Base-by-base conservation (phyloP, 225 moss, liverwort and hornwort species). In the Polytrichum formosum region DNA sequence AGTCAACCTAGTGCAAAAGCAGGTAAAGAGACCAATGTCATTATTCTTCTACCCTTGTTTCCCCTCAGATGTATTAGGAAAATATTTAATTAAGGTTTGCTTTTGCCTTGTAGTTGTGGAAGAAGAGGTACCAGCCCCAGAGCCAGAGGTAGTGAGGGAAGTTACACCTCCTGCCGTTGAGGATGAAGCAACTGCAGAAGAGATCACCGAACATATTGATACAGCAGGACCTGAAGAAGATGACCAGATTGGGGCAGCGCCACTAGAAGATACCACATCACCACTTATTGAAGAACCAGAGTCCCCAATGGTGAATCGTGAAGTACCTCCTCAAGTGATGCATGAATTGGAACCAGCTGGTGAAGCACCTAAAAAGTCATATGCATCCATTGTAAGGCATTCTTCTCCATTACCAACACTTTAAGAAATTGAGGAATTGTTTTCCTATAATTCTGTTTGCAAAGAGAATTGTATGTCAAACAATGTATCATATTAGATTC, bases 111-210 rank as follows among this genome's bases (percentile, higher is more conserved):
- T 71, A 82, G 85, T 37, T 66, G 35, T 76, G 73, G 78, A 72
- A 71, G 84, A 88, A 69, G 79, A 74, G 26, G 76, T 72, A 9
- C 26, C 77, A 17, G 72, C 63, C 7, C 72, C 66, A 27, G 91
- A 89, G 28, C 83, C 83, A 17, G 90, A 94, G 72, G 80, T 73
- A 28, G 82, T 81, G 76, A 81, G 81, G 65, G 90, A 91, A 31
- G 46, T 84, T 4, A 29, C 87, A 6, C 79, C 90, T 55, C 54
- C 76, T 35, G 25, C 61, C 6, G 68, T 60, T 26, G 80, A 80
- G 5, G 65, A 63, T 4, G 81, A 81, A 19, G 87, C 75, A 54
- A 68, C 62, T 6, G 65, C 81, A n/a, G 84, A 93, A 22, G 92
- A 88, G 65, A 77, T 84, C 6, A 84, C 79, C 29, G 90, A 88